These are phyloP conservation scores for Beauveria sp. DNA, from an alignment of 2,329 filamentous ascomycete species.

Conservation along the genomic window DNA sequence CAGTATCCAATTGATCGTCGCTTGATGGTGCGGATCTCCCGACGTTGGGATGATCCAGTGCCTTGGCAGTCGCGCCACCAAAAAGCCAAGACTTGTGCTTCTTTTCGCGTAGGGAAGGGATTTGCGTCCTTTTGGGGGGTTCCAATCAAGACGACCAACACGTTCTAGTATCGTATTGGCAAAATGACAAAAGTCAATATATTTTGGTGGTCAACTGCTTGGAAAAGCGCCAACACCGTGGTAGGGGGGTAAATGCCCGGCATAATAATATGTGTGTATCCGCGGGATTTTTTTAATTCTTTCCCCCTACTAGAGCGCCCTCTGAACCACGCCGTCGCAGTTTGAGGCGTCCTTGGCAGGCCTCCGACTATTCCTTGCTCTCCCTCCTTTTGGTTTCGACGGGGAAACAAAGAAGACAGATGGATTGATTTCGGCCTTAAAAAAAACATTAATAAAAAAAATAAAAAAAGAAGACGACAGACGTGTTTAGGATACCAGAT, in stretches of 20 bases:
- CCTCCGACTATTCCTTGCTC: neutral
- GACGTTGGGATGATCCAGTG: conserved; percentile 7
- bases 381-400: no score
- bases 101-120: conserved; percentile 5
- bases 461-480: no score
- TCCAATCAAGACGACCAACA: neutral
- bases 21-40: conserved; percentile 8
- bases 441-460: neutral
- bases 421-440: no score
- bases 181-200: no score
- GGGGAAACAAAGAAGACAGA: no score
- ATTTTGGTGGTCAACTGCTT: no score
- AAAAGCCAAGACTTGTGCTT: conserved; percentile 10
- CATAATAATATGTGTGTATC: neutral
- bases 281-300: neutral
- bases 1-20: conserved; percentile 3
- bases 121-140: neutral
- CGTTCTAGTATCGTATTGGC: neutral
- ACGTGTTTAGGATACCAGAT: no score
- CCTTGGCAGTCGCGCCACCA: conserved; percentile 7
- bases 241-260: neutral
- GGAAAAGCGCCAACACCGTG: no score
- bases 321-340: neutral
- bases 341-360: conserved; percentile 1
- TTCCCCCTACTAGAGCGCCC: neutral